phyloP scores from a whole-genome alignment of 129 eudicot genomes.

The Helianthus annuus region DNA sequence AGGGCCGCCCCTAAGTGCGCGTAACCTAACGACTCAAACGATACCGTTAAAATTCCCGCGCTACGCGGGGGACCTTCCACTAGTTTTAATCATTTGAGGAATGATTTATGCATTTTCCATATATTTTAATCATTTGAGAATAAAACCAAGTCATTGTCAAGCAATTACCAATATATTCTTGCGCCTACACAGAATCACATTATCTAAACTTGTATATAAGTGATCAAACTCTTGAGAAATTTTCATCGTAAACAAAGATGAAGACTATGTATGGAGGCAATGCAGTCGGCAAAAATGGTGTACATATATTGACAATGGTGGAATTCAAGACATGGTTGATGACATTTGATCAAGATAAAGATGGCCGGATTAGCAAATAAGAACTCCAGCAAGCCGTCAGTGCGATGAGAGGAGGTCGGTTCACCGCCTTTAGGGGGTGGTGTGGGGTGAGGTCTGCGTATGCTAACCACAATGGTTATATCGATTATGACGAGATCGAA shows the following conservation, averaged over 20 bases:
- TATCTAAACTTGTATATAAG: background rate
- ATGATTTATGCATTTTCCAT: too few species aligned
- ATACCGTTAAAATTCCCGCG: too few species aligned
- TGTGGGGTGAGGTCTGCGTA: conserved; percentile 31
- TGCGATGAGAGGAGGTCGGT: conserved; percentile 32
- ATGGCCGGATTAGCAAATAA: conserved; percentile 36
- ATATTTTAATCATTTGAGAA: too few species aligned
- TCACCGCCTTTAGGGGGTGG: conserved; percentile 14
- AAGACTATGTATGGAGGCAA: background rate
- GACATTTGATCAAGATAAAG: conserved; percentile 36
- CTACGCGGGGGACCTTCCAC: too few species aligned
- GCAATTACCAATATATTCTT: background rate
- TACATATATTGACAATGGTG: conserved; percentile 21
- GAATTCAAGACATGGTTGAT: conserved; percentile 46
- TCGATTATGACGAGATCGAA: conserved; percentile 33
- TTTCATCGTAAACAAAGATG: background rate
- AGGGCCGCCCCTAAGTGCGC: too few species aligned
- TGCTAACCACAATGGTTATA: conserved; percentile 29
- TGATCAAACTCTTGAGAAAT: background rate
- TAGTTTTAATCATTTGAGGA: too few species aligned
- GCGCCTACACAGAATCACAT: background rate
- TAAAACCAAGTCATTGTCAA: too few species aligned
- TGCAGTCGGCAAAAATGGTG: background rate
- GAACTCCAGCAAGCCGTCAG: conserved; percentile 34
- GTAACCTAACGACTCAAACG: too few species aligned